A percentile compares a stretch with the other conserved stretches of the same genome.
These are phyloP conservation scores for Lecanicillium sp. DNA, from an alignment of 2,329 filamentous ascomycete genomes.

Conservation along the genomic window DNA sequence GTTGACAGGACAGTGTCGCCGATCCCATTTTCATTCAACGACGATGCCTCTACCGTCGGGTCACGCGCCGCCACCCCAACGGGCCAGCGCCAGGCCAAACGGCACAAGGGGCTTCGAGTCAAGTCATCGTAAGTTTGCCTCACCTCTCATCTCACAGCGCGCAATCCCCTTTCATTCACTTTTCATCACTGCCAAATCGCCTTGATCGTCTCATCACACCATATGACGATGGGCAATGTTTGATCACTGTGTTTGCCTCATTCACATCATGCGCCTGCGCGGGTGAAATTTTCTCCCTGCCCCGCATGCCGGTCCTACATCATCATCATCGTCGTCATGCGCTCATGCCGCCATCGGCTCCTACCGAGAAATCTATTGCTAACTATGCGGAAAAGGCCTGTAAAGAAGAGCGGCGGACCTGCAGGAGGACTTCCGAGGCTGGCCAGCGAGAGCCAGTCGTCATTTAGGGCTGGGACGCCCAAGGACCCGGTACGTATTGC, in stretches of 20 bases:
- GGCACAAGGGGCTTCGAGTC: slow-evolving; percentile 55
- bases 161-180: neutral
- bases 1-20: slow-evolving; percentile 49
- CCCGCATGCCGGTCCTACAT: slow-evolving; percentile 2
- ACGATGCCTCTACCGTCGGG: slow-evolving; percentile 39
- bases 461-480: slow-evolving; percentile 49
- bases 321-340: neutral
- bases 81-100: slow-evolving; percentile 51
- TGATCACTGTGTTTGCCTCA: neutral
- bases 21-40: slow-evolving; percentile 42
- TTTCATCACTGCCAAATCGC: neutral
- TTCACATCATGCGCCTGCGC: neutral
- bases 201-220: neutral
- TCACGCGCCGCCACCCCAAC: slow-evolving; percentile 58
- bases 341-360: neutral
- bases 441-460: slow-evolving; percentile 58
- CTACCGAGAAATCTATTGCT: neutral
- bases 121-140: slow-evolving; percentile 59
- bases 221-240: neutral
- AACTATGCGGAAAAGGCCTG: slow-evolving; percentile 45
- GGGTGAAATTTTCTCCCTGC: slow-evolving; percentile 6
- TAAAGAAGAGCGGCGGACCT: slow-evolving; percentile 65
- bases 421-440: slow-evolving; percentile 62
- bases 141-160: neutral
- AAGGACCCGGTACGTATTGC: slow-evolving; percentile 46